A percentile compares a stretch with the other conserved stretches of the same genome.
Conservation (phyloP, 169 alveolate species). For the Cystoisospora suis region DNA sequence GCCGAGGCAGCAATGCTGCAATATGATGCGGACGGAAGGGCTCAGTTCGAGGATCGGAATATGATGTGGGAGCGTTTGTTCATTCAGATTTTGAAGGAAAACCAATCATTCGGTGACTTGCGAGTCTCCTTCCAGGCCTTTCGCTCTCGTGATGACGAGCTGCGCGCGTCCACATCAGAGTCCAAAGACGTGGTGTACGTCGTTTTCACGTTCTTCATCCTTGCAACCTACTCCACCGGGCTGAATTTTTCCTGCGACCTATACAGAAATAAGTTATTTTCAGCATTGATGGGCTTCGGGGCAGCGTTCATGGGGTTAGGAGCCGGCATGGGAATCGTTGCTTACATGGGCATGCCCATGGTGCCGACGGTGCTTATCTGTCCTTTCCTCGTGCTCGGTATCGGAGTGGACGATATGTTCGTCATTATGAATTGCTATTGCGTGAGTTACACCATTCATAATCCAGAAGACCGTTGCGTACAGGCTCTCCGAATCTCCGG, state of each 20-base stretch:
- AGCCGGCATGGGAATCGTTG: constrained; percentile 76
- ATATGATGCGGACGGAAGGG: constrained; percentile 73
- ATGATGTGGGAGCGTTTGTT: constrained; percentile 75
- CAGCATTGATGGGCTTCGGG: constrained; percentile 78
- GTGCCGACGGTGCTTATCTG: constrained; percentile 77
- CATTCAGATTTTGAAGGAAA: constrained; percentile 72
- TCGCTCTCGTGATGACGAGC: constrained; percentile 76
- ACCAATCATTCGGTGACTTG: constrained; percentile 71
- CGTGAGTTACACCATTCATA: constrained; percentile 72
- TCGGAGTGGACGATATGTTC: constrained; percentile 77
- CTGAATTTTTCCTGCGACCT: constrained; percentile 77
- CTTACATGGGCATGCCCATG: constrained; percentile 73
- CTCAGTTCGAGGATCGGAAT: constrained; percentile 69
- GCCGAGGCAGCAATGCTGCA: constrained; percentile 73
- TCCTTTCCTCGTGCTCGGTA: constrained; percentile 78
- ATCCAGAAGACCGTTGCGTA: constrained; percentile 73
- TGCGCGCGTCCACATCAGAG: constrained; percentile 74
- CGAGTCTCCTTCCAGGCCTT: constrained; percentile 74
- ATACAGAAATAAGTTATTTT: constrained; percentile 59
- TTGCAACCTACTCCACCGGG: constrained; percentile 72
- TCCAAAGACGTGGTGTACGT: constrained; percentile 74
- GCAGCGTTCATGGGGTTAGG: constrained; percentile 78
- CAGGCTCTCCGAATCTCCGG: constrained; percentile 70
- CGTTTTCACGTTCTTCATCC: constrained; percentile 74
- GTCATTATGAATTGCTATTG: constrained; percentile 75